Percentiles rank a stretch among this genome's conserved stretches.
Evolutionary conservation across 805 yeast genomes (phyloP).

Genomic region (Candida chilensis): DNA sequence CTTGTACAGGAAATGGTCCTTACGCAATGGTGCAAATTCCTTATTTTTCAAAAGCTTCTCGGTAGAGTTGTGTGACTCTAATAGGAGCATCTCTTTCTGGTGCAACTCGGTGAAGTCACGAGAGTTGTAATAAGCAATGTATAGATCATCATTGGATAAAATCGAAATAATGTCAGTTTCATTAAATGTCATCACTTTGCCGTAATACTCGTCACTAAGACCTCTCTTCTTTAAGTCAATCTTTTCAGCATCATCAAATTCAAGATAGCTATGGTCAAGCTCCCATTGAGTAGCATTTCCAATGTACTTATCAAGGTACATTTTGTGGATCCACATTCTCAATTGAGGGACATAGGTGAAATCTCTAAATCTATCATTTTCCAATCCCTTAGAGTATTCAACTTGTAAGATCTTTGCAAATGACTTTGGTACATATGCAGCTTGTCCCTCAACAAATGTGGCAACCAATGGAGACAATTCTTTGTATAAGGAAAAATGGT

Average conservation of each 20-base stretch:
- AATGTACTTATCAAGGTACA: slow-evolving; percentile 15
- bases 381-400: slow-evolving; percentile 33
- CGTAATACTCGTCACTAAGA: neutral
- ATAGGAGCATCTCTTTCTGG: slow-evolving; percentile 15
- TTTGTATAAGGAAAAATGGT: slow-evolving; percentile 39
- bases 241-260: neutral
- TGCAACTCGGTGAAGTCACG: slow-evolving; percentile 16
- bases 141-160: slow-evolving; percentile 15
- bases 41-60: slow-evolving; percentile 5
- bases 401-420: slow-evolving; percentile 26
- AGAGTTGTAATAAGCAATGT: slow-evolving; percentile 13
- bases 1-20: slow-evolving; percentile 16
- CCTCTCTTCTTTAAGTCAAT: slow-evolving; percentile 1
- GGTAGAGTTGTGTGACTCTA: slow-evolving; percentile 9
- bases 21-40: slow-evolving; percentile 20
- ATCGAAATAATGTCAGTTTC: neutral
- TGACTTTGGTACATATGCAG: slow-evolving; percentile 45
- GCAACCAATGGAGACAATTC: slow-evolving; percentile 44
- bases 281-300: slow-evolving; percentile 6
- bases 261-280: neutral
- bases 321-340: slow-evolving; percentile 19
- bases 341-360: slow-evolving; percentile 19
- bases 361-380: slow-evolving; percentile 10
- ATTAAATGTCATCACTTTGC: neutral
- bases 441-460: slow-evolving; percentile 49